phyloP scores from a whole-genome alignment of 2,329 filamentous ascomycete species.

The Bipolaris gigantea region DNA sequence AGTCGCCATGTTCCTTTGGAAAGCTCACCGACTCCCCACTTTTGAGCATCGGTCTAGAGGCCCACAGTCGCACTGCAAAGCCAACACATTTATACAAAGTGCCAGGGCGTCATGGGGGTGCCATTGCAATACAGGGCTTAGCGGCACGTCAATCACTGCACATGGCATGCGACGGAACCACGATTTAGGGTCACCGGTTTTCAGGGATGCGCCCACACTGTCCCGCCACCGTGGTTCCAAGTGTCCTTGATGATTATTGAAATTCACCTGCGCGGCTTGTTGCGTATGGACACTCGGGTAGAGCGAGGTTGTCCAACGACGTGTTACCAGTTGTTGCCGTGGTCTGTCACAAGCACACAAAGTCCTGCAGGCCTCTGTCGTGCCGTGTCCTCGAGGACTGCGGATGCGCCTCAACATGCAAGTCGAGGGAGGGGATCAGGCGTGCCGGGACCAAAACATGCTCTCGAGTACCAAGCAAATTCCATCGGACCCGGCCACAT shows the following conservation, averaged over 20 bases:
- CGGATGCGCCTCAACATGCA: slow-evolving; percentile 6
- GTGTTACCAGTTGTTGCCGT: background rate
- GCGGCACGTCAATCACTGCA: slow-evolving; percentile 23
- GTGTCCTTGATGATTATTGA: slow-evolving; percentile 3
- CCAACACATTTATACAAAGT: slow-evolving; percentile 41
- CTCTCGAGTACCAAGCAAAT: slow-evolving; percentile 4
- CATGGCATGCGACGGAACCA: slow-evolving; percentile 24
- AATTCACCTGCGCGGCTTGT: background rate
- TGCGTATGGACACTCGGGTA: background rate
- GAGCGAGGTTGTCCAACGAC: background rate
- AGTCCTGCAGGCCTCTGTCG: slow-evolving; percentile 8
- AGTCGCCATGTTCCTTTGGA: slow-evolving; percentile 17
- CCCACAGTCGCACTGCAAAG: slow-evolving; percentile 30
- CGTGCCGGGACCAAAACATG: slow-evolving; percentile 4
- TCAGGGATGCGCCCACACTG: slow-evolving; percentile 3
- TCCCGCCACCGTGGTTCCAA: background rate
- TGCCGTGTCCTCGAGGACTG: slow-evolving; percentile 7
- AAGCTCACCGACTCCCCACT: slow-evolving; percentile 39
- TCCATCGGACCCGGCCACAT: slow-evolving; percentile 7
- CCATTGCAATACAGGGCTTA: slow-evolving; percentile 28
- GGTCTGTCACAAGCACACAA: slow-evolving; percentile 2
- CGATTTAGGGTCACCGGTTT: slow-evolving; percentile 25
- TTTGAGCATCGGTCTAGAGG: slow-evolving; percentile 23
- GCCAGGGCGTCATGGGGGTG: slow-evolving; percentile 22
- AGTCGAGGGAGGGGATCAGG: slow-evolving; percentile 8